A percentile compares a stretch with the other conserved stretches of the same genome.
Evolutionary conservation across 306 rosid genomes (phyloP).

Genomic region (Vicia faba): DNA sequence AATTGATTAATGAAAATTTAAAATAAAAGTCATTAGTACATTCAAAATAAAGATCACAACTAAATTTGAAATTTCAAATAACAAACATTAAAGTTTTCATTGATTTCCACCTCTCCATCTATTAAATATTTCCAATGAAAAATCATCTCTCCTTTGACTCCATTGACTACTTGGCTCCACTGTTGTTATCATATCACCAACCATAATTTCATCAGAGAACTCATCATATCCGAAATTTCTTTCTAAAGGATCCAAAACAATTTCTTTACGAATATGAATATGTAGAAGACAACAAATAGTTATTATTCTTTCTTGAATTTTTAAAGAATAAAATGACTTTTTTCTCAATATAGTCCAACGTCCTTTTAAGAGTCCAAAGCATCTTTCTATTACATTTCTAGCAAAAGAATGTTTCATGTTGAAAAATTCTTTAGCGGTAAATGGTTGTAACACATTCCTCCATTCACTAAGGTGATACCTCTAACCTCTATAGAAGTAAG

Average conservation of each 20-base stretch:
- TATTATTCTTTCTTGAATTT: slow-evolving; percentile 11
- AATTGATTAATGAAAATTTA: too few relatives aligned
- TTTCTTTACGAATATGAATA: neutral
- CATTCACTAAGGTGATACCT: too few relatives aligned
- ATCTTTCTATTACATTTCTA: slow-evolving; percentile 15
- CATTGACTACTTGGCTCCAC: neutral
- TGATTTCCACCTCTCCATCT: slow-evolving; percentile 2
- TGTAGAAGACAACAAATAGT: neutral
- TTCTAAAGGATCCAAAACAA: neutral
- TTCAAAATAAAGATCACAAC: too few relatives aligned
- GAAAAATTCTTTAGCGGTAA: slow-evolving; percentile 3
- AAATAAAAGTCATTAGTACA: too few relatives aligned
- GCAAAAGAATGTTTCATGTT: slow-evolving; percentile 9
- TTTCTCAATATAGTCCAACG: neutral
- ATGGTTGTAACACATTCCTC: neutral
- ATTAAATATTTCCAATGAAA: neutral
- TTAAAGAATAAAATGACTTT: neutral
- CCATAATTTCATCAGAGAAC: neutral
- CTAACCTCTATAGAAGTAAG: too few relatives aligned
- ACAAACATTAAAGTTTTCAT: neutral
- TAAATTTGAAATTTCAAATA: neutral
- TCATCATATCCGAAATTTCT: neutral
- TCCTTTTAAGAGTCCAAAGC: slow-evolving; percentile 10
- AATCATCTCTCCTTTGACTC: slow-evolving; percentile 15
- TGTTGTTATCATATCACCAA: neutral